A percentile compares a stretch with the other conserved stretches of the same genome.
Conservation (phyloP, 768 basidiomycete genomes). For the Leccinum imitatum region DNA sequence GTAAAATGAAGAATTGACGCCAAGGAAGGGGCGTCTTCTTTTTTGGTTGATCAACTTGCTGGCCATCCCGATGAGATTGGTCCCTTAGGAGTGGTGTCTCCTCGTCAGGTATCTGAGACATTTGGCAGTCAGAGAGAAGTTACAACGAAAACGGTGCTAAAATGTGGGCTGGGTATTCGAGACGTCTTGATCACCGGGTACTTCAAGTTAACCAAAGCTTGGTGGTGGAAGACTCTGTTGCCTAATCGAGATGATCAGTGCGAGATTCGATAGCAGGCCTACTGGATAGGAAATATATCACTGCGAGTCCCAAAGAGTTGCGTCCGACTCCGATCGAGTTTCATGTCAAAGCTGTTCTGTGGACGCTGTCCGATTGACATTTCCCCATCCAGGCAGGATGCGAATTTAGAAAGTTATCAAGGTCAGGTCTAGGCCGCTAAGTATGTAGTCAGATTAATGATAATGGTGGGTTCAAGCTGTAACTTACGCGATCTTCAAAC, state of each 20-base stretch:
- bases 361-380: background rate
- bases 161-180: background rate
- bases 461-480: no score
- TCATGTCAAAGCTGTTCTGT: background rate
- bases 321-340: background rate
- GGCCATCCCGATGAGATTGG: conserved; percentile 9
- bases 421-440: background rate
- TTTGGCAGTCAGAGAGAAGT: background rate
- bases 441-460: no score
- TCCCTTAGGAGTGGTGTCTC: conserved; percentile 55
- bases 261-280: background rate
- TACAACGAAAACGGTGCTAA: background rate
- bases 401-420: background rate
- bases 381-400: background rate
- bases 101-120: conserved; percentile 42
- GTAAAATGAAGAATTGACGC: conserved; percentile 64
- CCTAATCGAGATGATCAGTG: background rate
- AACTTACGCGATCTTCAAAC: no score
- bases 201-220: no score
- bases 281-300: background rate
- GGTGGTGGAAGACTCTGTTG: background rate
- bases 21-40: conserved; percentile 59
- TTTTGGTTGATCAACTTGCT: conserved; percentile 21
- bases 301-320: background rate
- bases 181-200: background rate